Conservation (phyloP, 176 grass and related monocot species). For the Puccinellia tenuiflora region DNA sequence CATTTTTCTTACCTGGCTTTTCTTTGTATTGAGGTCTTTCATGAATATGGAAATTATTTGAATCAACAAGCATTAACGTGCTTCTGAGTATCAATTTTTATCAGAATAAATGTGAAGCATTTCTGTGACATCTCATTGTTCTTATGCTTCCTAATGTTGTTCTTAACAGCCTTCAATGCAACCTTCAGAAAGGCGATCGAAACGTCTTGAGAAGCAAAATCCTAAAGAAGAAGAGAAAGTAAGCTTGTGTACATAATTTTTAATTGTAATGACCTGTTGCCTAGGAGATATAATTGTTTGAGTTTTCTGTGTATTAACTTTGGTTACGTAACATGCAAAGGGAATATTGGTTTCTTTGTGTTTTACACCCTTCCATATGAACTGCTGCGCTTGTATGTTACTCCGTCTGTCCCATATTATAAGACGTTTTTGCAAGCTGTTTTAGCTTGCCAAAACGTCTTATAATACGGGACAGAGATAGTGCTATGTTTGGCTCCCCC, state of each 20-base stretch:
- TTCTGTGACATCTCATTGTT: constrained; percentile 11
- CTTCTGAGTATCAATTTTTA: constrained; percentile 8
- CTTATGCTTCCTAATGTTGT: constrained; percentile 28
- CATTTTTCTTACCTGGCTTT: background rate
- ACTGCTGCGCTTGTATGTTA: background rate
- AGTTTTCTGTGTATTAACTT: background rate
- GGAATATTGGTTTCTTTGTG: background rate
- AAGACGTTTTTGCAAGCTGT: too few relatives aligned
- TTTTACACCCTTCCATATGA: constrained; percentile 12
- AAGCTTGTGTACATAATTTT: background rate
- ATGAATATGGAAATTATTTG: background rate
- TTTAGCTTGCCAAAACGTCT: too few relatives aligned
- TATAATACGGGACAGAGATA: too few relatives aligned
- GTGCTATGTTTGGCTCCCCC: background rate
- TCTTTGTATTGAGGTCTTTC: constrained; percentile 2
- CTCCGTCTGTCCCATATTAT: too few relatives aligned
- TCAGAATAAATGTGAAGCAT: background rate
- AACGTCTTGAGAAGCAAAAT: constrained; percentile 49
- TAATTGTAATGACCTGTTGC: background rate
- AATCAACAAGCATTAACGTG: background rate
- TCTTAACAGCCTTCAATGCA: constrained; percentile 20
- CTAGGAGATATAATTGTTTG: background rate
- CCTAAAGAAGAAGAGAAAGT: constrained; percentile 43
- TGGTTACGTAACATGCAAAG: background rate
- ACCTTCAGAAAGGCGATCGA: constrained; percentile 42